Conservation (phyloP, 768 basidiomycete species). For the Psilocybe subaeruginosa region DNA sequence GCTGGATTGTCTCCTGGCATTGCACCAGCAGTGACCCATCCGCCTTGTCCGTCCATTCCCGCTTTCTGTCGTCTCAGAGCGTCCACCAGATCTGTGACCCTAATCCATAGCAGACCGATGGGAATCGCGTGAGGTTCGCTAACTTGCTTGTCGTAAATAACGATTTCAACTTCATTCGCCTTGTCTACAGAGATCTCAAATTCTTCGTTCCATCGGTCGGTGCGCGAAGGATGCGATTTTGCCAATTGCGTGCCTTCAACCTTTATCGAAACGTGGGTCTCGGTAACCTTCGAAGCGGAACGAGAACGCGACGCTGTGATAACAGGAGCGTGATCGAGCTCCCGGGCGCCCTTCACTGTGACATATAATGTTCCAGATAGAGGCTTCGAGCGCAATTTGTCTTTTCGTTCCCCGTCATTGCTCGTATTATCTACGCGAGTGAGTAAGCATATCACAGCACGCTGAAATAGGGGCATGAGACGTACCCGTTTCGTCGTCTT, state of each 20-base stretch:
- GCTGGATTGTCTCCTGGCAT: conserved; percentile 67
- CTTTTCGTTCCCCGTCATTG: conserved; percentile 85
- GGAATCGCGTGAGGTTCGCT: conserved; percentile 82
- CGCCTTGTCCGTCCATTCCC: conserved; percentile 84
- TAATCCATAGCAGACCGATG: conserved; percentile 94
- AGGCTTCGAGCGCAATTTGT: conserved; percentile 91
- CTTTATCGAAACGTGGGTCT: conserved; percentile 93
- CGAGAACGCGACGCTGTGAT: conserved; percentile 64
- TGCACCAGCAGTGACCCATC: conserved; percentile 95
- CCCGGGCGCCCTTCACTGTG: conserved; percentile 86
- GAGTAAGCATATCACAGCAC: background rate
- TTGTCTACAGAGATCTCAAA: conserved; percentile 97
- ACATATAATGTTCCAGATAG: conserved; percentile 91
- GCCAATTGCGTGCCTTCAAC: conserved; percentile 95
- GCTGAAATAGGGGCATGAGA: conserved; percentile 10
- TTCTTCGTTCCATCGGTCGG: conserved; percentile 97
- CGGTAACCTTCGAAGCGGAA: conserved; percentile 77
- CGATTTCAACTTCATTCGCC: conserved; percentile 97
- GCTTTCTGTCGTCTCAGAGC: conserved; percentile 92
- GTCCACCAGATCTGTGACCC: conserved; percentile 92
- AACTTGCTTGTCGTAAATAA: conserved; percentile 90
- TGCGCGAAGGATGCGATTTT: conserved; percentile 89
- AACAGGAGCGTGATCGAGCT: conserved; percentile 89
- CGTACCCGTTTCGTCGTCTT: conserved; percentile 79
- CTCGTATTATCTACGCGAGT: conserved; percentile 45